Evolutionary conservation across 2,329 filamentous ascomycete species (phyloP).

Genomic region (Hirsutella minnesotensis): DNA sequence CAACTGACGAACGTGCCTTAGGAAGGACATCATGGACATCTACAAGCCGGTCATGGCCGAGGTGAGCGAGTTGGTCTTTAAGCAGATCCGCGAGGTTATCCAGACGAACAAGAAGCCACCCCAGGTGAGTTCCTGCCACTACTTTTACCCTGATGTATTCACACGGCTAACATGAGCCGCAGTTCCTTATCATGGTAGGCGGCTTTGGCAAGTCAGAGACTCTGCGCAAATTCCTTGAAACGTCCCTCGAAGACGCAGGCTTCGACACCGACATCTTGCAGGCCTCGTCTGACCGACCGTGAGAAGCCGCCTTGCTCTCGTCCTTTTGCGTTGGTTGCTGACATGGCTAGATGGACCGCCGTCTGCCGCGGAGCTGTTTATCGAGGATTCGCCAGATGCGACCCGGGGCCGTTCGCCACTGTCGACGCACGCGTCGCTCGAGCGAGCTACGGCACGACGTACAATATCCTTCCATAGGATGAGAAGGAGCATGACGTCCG

Average conservation of each 20-base stretch:
- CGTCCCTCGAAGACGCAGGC: background rate
- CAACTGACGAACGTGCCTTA: background rate
- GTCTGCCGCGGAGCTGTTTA: constrained; percentile 22
- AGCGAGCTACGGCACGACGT: constrained; percentile 13
- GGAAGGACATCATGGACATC: constrained; percentile 10
- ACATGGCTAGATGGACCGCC: constrained; percentile 18
- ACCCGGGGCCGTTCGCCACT: background rate
- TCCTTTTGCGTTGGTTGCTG: background rate
- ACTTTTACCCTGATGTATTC: background rate
- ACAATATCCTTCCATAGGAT: background rate
- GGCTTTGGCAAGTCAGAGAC: constrained; percentile 23
- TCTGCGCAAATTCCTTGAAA: constrained; percentile 4
- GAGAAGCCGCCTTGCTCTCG: constrained; percentile 4
- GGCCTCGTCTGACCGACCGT: constrained; percentile 18
- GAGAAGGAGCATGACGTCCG: background rate
- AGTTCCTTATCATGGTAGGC: constrained; percentile 27
- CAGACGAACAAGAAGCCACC: constrained; percentile 7
- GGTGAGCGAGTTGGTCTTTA: background rate
- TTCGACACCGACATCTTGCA: constrained; percentile 16
- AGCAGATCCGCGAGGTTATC: background rate
- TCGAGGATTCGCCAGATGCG: constrained; percentile 7
- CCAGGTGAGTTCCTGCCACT: constrained; percentile 11
- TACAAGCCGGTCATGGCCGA: constrained; percentile 1
- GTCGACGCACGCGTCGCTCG: constrained; percentile 15
- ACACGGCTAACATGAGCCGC: background rate